These are phyloP conservation scores for Chenopodium suecicum DNA, from an alignment of 148 eudicot species.

Conservation along the genomic window DNA sequence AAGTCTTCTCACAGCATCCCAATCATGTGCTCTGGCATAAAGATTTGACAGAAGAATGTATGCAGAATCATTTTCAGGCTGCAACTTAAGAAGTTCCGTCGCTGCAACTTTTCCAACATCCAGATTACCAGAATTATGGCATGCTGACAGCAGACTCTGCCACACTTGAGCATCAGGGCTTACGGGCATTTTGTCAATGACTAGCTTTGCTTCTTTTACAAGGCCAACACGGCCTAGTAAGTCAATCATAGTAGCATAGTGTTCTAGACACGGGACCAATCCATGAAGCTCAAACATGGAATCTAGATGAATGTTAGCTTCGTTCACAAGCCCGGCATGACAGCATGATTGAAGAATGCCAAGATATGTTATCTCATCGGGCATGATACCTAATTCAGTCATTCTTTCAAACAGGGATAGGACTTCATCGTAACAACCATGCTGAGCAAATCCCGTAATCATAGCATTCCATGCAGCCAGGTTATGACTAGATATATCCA, in stretches of 20 bases:
- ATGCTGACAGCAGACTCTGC: slow-evolving; percentile 61
- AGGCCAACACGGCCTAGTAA: slow-evolving; percentile 57
- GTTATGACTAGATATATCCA: slow-evolving; percentile 31
- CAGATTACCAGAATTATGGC: slow-evolving; percentile 36
- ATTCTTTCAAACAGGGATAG: slow-evolving; percentile 33
- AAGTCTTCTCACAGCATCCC: slow-evolving; percentile 43
- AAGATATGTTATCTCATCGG: slow-evolving; percentile 61
- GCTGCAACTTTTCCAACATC: slow-evolving; percentile 52
- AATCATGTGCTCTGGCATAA: slow-evolving; percentile 44
- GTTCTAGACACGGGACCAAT: slow-evolving; percentile 52
- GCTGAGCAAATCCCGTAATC: slow-evolving; percentile 62
- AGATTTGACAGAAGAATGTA: slow-evolving; percentile 51
- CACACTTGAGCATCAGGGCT: slow-evolving; percentile 58
- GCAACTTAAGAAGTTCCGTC: slow-evolving; percentile 45
- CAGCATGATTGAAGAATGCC: slow-evolving; percentile 62
- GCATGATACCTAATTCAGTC: slow-evolving; percentile 34
- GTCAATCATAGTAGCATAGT: slow-evolving; percentile 57
- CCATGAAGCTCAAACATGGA: slow-evolving; percentile 52
- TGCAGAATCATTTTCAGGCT: slow-evolving; percentile 62
- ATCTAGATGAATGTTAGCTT: slow-evolving; percentile 42
- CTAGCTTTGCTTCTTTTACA: slow-evolving; percentile 45
- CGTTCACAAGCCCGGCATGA: slow-evolving; percentile 48
- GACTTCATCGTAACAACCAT: slow-evolving; percentile 40
- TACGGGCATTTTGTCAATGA: slow-evolving; percentile 52
- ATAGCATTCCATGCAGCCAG: slow-evolving; percentile 66